Evolutionary conservation across 2,329 filamentous ascomycete genomes (phyloP).

Genomic region (Pseudopithomyces chartarum): DNA sequence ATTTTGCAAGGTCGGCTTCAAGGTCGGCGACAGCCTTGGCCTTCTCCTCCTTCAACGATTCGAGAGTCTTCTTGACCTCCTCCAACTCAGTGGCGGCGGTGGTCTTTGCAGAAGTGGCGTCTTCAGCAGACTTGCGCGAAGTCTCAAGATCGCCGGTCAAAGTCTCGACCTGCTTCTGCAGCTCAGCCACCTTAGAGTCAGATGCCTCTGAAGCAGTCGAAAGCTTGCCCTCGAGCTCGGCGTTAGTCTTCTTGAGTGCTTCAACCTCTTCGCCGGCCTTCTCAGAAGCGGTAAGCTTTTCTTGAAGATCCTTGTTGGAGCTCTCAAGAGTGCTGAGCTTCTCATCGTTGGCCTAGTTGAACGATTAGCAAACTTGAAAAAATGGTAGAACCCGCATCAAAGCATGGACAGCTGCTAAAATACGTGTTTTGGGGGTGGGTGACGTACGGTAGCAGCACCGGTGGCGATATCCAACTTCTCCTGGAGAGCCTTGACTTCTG

Average conservation of each 20-base stretch:
- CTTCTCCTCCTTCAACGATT: background rate
- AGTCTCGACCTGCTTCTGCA: background rate
- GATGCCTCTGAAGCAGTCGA: background rate
- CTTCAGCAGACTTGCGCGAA: background rate
- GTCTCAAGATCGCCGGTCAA: background rate
- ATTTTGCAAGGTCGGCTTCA: background rate
- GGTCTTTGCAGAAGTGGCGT: background rate
- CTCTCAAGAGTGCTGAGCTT: background rate
- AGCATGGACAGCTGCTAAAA: background rate
- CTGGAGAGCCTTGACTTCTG: background rate
- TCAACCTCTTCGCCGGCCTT: slow-evolving; percentile 4
- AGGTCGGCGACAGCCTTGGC: slow-evolving; percentile 41
- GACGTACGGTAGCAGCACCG: slow-evolving; percentile 6
- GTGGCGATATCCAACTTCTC: slow-evolving; percentile 9
- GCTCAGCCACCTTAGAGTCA: background rate
- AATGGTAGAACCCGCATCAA: background rate
- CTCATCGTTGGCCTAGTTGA: background rate
- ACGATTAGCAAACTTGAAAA: background rate
- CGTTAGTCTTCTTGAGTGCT: slow-evolving; percentile 1
- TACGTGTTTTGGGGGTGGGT: background rate
- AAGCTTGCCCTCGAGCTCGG: background rate
- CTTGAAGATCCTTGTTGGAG: background rate
- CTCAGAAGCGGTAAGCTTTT: background rate
- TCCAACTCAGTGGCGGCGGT: background rate
- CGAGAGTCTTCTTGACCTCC: background rate